These are phyloP conservation scores for Syzygium malaccense DNA, from an alignment of 441 rosid species.

Conservation along the genomic window DNA sequence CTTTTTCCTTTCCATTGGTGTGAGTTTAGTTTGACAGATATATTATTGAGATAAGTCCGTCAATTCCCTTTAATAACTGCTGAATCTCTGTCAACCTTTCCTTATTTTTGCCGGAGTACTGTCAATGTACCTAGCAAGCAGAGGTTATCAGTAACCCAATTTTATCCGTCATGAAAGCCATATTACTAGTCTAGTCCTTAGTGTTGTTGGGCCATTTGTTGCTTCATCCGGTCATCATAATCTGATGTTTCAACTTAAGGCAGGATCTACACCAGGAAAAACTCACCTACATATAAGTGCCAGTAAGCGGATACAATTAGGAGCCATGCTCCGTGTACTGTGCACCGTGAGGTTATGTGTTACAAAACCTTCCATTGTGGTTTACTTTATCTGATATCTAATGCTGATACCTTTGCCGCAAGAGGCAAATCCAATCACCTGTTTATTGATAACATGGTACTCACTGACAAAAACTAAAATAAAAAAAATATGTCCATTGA, in stretches of 20 bases:
- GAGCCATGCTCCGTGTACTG: neutral
- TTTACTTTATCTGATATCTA: neutral
- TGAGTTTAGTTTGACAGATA: neutral
- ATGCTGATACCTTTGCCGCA: neutral
- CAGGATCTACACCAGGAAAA: neutral
- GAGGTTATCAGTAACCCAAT: neutral
- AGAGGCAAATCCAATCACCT: neutral
- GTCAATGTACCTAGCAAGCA: neutral
- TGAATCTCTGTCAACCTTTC: neutral
- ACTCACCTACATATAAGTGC: neutral
- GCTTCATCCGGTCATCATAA: neutral
- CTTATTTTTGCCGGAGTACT: neutral
- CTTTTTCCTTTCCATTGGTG: neutral
- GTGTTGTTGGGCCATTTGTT: neutral
- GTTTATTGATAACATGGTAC: neutral
- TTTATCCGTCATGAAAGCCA: neutral
- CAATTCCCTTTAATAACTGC: neutral
- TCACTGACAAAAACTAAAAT: neutral
- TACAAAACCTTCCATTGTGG: neutral
- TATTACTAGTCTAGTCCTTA: neutral
- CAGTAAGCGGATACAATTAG: neutral
- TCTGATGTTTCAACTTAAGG: neutral
- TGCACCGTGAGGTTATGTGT: neutral
- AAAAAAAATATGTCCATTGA: conserved; percentile 4
- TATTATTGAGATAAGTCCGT: neutral